Percentiles rank a stretch among this genome's conserved stretches.
phyloP scores from a whole-genome alignment of 345 rosid genomes.

The Carallia brachiata region DNA sequence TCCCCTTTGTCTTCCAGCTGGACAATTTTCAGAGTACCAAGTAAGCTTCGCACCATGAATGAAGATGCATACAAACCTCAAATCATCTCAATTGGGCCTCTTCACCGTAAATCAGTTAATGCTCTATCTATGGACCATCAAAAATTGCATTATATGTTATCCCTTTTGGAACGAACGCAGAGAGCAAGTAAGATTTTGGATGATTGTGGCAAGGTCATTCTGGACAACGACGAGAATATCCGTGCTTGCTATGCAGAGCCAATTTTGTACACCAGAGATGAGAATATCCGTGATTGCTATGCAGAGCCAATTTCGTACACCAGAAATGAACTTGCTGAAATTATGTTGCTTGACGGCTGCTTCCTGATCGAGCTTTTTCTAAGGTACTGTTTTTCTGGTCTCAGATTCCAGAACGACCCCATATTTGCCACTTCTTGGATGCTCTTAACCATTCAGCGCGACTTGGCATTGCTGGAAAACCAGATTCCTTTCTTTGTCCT shows the following conservation, averaged over 20 bases:
- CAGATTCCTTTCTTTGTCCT: slow-evolving; percentile 27
- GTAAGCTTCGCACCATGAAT: slow-evolving; percentile 5
- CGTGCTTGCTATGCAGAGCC: neutral
- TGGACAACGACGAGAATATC: neutral
- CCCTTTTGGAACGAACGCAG: slow-evolving; percentile 10
- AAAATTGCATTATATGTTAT: slow-evolving; percentile 2
- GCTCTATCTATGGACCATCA: neutral
- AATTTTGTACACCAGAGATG: accelerated
- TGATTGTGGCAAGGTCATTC: neutral
- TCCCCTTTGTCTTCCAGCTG: slow-evolving; percentile 13
- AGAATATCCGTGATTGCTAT: neutral
- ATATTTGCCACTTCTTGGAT: slow-evolving; percentile 35
- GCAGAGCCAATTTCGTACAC: accelerated
- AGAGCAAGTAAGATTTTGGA: neutral
- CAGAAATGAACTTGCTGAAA: neutral
- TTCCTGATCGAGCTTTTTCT: slow-evolving; percentile 24
- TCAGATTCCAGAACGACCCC: slow-evolving; percentile 17
- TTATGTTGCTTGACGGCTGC: slow-evolving; percentile 12
- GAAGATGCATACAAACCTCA: slow-evolving; percentile 10
- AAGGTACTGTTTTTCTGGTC: slow-evolving; percentile 14
- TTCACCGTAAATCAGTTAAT: slow-evolving; percentile 2
- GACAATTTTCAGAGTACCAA: slow-evolving; percentile 28
- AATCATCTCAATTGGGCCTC: slow-evolving; percentile 13
- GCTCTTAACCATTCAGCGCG: slow-evolving; percentile 20
- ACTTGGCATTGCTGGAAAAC: slow-evolving; percentile 26